phyloP scores from a whole-genome alignment of 768 basidiomycete species.

The Pisolithus orientalis region DNA sequence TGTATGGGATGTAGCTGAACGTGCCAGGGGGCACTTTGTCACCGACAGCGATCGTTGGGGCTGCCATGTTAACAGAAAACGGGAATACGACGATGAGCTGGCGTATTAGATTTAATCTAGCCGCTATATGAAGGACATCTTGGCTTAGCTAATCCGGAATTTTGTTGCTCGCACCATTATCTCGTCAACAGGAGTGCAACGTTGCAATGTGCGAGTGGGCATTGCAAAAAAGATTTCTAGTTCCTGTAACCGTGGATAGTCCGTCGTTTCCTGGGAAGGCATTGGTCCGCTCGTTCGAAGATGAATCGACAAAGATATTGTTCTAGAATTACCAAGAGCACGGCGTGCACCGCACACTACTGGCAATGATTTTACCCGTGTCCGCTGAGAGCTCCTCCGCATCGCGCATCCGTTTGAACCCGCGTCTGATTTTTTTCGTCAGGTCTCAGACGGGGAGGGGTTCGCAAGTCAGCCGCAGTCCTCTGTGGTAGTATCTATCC shows the following conservation, averaged over 20 bases:
- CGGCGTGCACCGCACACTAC: background rate
- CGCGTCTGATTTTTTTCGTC: too few relatives aligned
- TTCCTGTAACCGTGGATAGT: background rate
- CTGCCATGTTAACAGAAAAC: background rate
- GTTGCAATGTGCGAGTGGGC: too few relatives aligned
- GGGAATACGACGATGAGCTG: background rate
- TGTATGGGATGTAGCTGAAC: conserved; percentile 54
- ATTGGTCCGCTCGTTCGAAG: background rate
- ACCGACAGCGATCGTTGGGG: conserved; percentile 43
- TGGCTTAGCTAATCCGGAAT: too few relatives aligned
- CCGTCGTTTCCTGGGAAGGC: background rate
- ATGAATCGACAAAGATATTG: background rate
- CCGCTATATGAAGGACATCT: background rate
- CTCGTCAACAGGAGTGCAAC: background rate
- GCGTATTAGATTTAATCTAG: background rate
- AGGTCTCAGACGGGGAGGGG: too few relatives aligned
- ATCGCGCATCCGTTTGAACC: too few relatives aligned
- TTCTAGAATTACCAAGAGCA: background rate
- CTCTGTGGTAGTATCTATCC: too few relatives aligned
- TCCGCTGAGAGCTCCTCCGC: background rate
- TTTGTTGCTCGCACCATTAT: too few relatives aligned
- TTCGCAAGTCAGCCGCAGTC: too few relatives aligned
- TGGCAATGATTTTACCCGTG: background rate
- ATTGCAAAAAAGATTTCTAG: background rate
- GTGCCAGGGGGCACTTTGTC: conserved; percentile 40